Evolutionary conservation across 768 basidiomycete genomes (phyloP), one percentile per base, ranked within the genome.

Genomic region (Leccinum uliginosum): DNA sequence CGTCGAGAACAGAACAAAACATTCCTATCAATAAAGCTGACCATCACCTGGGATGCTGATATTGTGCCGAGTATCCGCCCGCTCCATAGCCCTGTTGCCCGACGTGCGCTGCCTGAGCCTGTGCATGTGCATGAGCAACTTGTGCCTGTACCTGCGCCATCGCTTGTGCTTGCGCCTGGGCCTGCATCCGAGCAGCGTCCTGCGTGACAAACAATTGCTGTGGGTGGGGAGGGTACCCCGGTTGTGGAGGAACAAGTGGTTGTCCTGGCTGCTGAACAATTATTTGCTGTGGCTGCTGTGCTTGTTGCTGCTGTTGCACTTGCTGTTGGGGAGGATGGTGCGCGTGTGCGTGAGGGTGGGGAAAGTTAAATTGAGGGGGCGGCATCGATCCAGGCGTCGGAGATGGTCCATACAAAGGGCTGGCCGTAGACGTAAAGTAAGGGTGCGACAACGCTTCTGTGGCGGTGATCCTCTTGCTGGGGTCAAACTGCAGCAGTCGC

Each of bases 401-500:
- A 47, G 71, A 71, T 35, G 67, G 64, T 14, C 69, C 67, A 54
- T 73, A 70, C 19, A 72, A 49, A 56, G 71, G 68, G 55, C 65
- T 71, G 51, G 60, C 68, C 5, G 82, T 75, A 35, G 78, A 81
- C 17, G 85, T 84, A 73, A 98, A 97, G 73, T 98, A 98, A 0
- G 93, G 91, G 65, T 99, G 97, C 8, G 81, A 83, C 55, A 98
- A 82, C 0, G 96, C 94, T 46, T 98, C 91, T 10, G 87, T 85
- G 24, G 96, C 96, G 12, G 93, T 90, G 47, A 95, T 85, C 53
- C 97, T 87, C 65, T 93, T 89, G 27, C 86, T 80, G 2, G 97
- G 97, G 67, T 98, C 97, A 67, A 98, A 99, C 67, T 98, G 94
- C 48, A 99, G 83, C 45, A 98, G 84, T 49, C 87, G 85, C 71